Conservation (phyloP, 2,329 filamentous ascomycete species). For the Parastagonospora nodorum region DNA sequence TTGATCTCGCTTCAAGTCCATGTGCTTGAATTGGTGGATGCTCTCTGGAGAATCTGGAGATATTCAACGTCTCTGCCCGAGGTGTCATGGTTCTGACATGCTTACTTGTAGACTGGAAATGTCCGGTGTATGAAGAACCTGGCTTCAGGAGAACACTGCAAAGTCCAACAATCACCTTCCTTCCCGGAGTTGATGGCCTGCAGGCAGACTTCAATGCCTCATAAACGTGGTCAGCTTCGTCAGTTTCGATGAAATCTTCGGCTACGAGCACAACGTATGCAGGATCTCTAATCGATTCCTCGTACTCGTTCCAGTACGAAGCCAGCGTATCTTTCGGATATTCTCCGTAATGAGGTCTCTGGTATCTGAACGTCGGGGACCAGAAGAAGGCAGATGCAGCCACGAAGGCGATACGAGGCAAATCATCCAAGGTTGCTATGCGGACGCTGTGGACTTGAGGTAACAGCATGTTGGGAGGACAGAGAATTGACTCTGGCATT, state of each 20-base stretch:
- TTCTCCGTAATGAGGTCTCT: conserved; percentile 24
- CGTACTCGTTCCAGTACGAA: conserved; percentile 23
- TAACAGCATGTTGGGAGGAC: conserved; percentile 12
- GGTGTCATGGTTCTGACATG: conserved; percentile 10
- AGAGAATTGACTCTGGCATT: not conserved
- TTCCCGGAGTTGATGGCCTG: not conserved
- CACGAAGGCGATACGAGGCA: conserved; percentile 32
- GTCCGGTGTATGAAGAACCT: conserved; percentile 21
- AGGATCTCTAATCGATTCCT: conserved; percentile 17
- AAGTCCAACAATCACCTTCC: conserved; percentile 29
- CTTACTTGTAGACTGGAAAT: conserved; percentile 24
- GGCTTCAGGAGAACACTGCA: conserved; percentile 29
- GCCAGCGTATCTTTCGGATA: conserved; percentile 31
- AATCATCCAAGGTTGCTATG: conserved; percentile 27
- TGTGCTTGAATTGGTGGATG: not conserved
- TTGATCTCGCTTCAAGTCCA: conserved; percentile 21
- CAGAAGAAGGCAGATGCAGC: conserved; percentile 37
- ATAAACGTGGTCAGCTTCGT: conserved; percentile 23
- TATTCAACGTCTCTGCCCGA: conserved; percentile 8
- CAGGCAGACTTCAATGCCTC: conserved; percentile 23
- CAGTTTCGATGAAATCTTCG: conserved; percentile 15
- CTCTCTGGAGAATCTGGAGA: conserved; percentile 4
- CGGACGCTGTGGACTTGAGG: conserved; percentile 25
- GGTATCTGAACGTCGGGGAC: conserved; percentile 36
- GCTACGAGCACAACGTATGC: conserved; percentile 21